Evolutionary conservation across 345 rosid genomes (phyloP).

Genomic region (Populus tremula): DNA sequence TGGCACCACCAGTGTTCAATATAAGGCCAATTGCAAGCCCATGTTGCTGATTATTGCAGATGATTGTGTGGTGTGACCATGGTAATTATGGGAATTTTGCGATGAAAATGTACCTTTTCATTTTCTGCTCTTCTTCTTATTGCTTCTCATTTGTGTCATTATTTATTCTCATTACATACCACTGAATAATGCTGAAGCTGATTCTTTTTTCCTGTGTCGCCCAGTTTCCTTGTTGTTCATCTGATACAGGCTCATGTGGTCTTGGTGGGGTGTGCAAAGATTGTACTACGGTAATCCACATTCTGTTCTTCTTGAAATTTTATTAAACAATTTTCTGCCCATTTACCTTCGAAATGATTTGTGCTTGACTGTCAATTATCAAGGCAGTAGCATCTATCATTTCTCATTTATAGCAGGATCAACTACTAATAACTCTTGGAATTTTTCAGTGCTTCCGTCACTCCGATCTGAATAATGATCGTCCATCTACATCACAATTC

Average conservation of each 20-base stretch:
- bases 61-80: neutral
- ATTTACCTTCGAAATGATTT: neutral
- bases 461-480: conserved; percentile 75
- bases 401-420: conserved; percentile 8
- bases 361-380: neutral
- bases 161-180: neutral
- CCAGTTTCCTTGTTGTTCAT: conserved; percentile 88
- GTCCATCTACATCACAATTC: conserved; percentile 82
- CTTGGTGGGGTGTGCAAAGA: conserved; percentile 81
- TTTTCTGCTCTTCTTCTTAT: conserved; percentile 2
- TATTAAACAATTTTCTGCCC: neutral
- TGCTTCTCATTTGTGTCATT: neutral
- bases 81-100: neutral
- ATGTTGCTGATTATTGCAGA: neutral
- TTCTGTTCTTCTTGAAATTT: neutral
- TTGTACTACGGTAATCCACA: conserved; percentile 80
- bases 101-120: neutral
- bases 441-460: conserved; percentile 85
- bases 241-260: conserved; percentile 55
- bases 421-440: conserved; percentile 15
- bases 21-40: neutral
- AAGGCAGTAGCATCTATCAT: conserved; percentile 4
- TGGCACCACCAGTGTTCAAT: neutral
- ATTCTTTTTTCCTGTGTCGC: conserved; percentile 13
- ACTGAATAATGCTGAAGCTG: conserved; percentile 4